Percentiles rank a stretch among this genome's conserved stretches.
phyloP scores from a whole-genome alignment of 2,329 filamentous ascomycete species.

The Ramularia collo-cygni region DNA sequence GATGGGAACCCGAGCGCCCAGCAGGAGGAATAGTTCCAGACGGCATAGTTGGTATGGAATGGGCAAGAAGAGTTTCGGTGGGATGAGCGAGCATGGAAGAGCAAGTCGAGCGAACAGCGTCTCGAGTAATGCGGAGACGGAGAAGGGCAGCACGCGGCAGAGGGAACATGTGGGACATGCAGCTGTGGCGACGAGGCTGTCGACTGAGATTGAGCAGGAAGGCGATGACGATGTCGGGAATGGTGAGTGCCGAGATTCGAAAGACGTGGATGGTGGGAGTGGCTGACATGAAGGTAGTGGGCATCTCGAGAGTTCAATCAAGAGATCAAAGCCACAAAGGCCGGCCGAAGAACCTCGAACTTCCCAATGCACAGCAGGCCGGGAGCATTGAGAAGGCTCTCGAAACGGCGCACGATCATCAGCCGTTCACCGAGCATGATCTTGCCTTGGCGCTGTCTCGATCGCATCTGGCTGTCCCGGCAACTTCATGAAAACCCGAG shows the following conservation, averaged over 20 bases:
- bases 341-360: constrained; percentile 19
- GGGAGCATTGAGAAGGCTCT: constrained; percentile 17
- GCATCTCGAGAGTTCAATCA: constrained; percentile 30
- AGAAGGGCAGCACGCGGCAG: constrained; percentile 13
- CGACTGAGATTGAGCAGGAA: constrained; percentile 35
- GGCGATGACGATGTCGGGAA: constrained; percentile 42
- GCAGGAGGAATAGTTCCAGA: constrained; percentile 25
- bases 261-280: too few relatives aligned
- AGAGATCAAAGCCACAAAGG: constrained; percentile 18
- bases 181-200: constrained; percentile 23
- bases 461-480: constrained; percentile 32
- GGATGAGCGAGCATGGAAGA: constrained; percentile 8
- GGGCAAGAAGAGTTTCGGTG: constrained; percentile 19
- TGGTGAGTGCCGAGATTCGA: constrained; percentile 39
- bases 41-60: constrained; percentile 26
- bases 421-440: constrained; percentile 40
- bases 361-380: constrained; percentile 7
- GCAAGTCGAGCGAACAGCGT: constrained; percentile 17
- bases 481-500: too few relatives aligned
- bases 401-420: constrained; percentile 28
- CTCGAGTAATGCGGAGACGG: constrained; percentile 13
- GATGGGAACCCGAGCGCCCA: constrained; percentile 43
- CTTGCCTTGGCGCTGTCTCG: constrained; percentile 38
- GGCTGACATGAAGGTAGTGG: constrained; percentile 21
- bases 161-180: constrained; percentile 15